A percentile compares a stretch with the other conserved stretches of the same genome.
These are phyloP conservation scores for Starmera caribaea DNA, from an alignment of 805 yeast species.

Conservation along the genomic window DNA sequence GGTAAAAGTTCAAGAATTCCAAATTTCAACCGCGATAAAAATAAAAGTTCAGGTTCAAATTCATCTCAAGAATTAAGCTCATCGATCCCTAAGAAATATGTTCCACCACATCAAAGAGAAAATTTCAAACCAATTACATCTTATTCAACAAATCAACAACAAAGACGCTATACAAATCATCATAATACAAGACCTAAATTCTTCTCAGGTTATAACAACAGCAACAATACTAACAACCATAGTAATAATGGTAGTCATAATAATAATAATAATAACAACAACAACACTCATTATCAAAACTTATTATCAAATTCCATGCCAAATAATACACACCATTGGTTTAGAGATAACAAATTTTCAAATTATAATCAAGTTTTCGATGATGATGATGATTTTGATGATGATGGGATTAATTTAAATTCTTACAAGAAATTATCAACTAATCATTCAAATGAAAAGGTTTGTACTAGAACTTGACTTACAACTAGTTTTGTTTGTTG, in stretches of 20 bases:
- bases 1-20: not conserved
- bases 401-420: conserved; percentile 17
- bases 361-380: conserved; percentile 1
- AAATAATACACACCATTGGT: conserved; percentile 23
- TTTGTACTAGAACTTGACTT: too few relatives aligned
- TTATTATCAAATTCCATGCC: conserved; percentile 27
- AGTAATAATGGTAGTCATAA: too few relatives aligned
- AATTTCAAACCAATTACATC: conserved; percentile 14
- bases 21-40: not conserved
- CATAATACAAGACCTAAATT: not conserved
- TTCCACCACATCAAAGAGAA: conserved; percentile 48
- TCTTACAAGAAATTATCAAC: not conserved
- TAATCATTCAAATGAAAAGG: too few relatives aligned
- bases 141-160: conserved; percentile 7
- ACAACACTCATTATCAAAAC: too few relatives aligned
- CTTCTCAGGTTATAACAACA: too few relatives aligned
- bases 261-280: too few relatives aligned
- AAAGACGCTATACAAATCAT: conserved; percentile 1
- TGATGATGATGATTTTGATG: conserved; percentile 9
- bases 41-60: not conserved
- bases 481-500: too few relatives aligned
- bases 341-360: conserved; percentile 6
- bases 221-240: too few relatives aligned
- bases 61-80: conserved; percentile 1
- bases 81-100: conserved; percentile 21